Evolutionary conservation across 495 filamentous ascomycete species (phyloP), one percentile per base, ranked within the genome.

Genomic region (Aspergillus mulundensis): DNA sequence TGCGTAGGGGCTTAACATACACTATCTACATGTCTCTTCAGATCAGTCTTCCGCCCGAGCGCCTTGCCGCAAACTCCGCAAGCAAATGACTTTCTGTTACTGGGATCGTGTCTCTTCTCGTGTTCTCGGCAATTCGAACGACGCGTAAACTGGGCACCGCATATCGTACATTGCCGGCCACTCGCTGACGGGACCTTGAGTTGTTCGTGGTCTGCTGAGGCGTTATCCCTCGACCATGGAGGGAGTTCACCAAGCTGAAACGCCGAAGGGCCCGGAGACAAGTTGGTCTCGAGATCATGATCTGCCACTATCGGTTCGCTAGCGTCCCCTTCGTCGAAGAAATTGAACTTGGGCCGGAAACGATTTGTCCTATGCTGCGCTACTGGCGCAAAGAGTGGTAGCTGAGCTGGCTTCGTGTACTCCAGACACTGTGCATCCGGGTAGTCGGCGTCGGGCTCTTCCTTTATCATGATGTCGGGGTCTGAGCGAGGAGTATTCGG

Each of bases 51-150:
- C 63, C 93, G 58, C 7, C 73, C 65, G 54, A 74, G 73, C n/a
- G 67, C 34, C 53, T 70, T 60, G 15, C 51, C 60, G 59, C 74
- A 94, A 57, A 82, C 73, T 43, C 80, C 67, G 70, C 92, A 97
- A 5, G 77, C 72, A 68, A 89, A 85, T 1, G 84, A 83, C 61
- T 87, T 85, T 59, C 82, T 84, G 49, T 84, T 77, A 47, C 79
- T 81, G 2, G 91, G 87, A 68, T 96, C 85, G 71, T 97, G 93
- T 7, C 84, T 93, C 65, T 94, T 90, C 78, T 94, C 80, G 69
- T 97, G 93, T 51, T 89, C 86, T 65, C 88, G 90, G 70, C 87
- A 90, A 73, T 97, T 97, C 73, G 92, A 97, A 64, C 84, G 87
- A 50, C 93, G 75, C 57, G 89, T 89, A 66, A 97, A 97, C 7